Conservation (phyloP, 2,329 filamentous ascomycete species). For the Fusarium sp. region DNA sequence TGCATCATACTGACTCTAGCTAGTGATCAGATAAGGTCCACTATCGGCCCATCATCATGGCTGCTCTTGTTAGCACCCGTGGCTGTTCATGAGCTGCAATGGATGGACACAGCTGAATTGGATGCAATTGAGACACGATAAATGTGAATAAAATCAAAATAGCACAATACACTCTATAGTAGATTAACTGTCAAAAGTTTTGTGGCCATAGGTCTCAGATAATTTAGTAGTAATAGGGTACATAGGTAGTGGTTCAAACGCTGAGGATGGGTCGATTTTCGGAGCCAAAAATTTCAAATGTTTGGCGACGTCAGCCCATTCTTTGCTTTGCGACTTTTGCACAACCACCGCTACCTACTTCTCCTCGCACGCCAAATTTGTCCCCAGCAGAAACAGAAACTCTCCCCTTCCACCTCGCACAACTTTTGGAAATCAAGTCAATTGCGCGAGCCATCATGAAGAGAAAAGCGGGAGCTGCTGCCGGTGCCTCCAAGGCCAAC, state of each 20-base stretch:
- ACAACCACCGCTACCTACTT: constrained; percentile 21
- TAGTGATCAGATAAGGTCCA: constrained; percentile 31
- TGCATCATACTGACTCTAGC: constrained; percentile 21
- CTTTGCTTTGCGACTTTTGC: constrained; percentile 34
- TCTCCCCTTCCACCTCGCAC: constrained; percentile 4
- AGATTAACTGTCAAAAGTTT: background rate
- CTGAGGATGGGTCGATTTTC: constrained; percentile 48
- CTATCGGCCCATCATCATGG: constrained; percentile 40
- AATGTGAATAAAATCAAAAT: background rate
- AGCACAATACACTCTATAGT: too few species aligned
- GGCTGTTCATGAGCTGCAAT: constrained; percentile 20
- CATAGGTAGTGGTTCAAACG: constrained; percentile 13
- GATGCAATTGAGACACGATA: constrained; percentile 7
- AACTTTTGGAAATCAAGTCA: constrained; percentile 23
- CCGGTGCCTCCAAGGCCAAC: constrained; percentile 56
- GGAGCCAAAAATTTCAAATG: constrained; percentile 43
- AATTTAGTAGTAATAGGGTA: constrained; percentile 16
- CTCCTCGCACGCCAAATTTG: constrained; percentile 7
- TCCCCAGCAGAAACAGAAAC: constrained; percentile 15
- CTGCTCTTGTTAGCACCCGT: constrained; percentile 30
- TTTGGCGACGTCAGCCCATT: constrained; percentile 51
- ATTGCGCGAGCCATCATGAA: constrained; percentile 61
- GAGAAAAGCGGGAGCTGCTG: constrained; percentile 68
- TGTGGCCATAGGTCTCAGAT: constrained; percentile 5
- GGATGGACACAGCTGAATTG: background rate